These are phyloP conservation scores for Tremella fuciformis DNA, from an alignment of 768 basidiomycete species.

Conservation along the genomic window DNA sequence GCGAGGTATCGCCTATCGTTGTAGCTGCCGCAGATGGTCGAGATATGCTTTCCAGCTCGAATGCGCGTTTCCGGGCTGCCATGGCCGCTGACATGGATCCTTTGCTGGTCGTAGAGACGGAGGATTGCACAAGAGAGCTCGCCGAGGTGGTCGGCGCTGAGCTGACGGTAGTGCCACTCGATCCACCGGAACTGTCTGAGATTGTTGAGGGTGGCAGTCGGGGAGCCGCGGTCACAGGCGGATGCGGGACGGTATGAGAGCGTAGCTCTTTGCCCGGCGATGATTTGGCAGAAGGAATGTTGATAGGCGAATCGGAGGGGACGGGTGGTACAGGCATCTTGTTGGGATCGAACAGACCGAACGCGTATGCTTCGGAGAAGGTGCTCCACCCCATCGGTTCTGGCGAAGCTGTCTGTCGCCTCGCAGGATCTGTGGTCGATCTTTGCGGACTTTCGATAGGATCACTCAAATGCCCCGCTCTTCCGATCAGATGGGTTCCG, in stretches of 20 bases:
- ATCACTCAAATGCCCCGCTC: conserved; percentile 16
- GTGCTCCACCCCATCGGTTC: conserved; percentile 33
- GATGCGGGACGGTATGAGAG: not conserved
- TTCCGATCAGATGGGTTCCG: conserved; percentile 18
- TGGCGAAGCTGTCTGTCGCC: not conserved
- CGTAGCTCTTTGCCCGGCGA: conserved; percentile 30
- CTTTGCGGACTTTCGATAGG: not conserved
- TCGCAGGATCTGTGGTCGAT: not conserved
- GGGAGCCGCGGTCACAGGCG: not conserved
- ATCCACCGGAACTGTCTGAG: conserved; percentile 20
- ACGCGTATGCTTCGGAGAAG: conserved; percentile 40
- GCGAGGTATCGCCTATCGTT: not conserved
- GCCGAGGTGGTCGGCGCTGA: conserved; percentile 28
- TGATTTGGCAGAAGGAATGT: conserved; percentile 26
- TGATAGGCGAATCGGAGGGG: conserved; percentile 11
- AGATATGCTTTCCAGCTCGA: conserved; percentile 26
- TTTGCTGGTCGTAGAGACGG: conserved; percentile 7
- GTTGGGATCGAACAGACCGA: conserved; percentile 48
- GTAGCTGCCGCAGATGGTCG: not conserved
- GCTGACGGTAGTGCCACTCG: conserved; percentile 26
- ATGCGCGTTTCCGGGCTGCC: conserved; percentile 25
- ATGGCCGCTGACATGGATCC: conserved; percentile 19
- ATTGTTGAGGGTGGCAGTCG: not conserved
- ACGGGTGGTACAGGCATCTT: conserved; percentile 39
- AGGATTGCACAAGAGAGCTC: conserved; percentile 11